Evolutionary conservation across 1,284 basidiomycete species (phyloP).

Genomic region (Microbotryum violaceum): DNA sequence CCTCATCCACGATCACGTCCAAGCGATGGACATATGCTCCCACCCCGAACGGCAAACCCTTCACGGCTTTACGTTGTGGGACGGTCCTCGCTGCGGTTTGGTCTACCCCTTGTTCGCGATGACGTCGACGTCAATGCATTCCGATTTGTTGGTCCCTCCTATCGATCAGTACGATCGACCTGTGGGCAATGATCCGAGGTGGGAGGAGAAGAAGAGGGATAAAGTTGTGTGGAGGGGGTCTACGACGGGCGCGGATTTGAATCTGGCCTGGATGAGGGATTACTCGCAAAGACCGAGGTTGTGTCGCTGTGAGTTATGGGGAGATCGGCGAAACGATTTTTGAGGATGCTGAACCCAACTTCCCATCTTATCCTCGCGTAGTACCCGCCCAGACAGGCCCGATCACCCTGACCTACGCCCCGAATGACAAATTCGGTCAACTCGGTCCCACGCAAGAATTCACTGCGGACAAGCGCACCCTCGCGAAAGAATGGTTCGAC

Average conservation of each 20-base stretch:
- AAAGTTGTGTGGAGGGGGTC: slow-evolving; percentile 42
- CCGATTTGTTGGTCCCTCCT: slow-evolving; percentile 35
- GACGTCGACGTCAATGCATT: slow-evolving; percentile 31
- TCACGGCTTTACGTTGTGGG: slow-evolving; percentile 31
- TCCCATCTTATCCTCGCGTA: neutral
- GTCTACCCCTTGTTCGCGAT: slow-evolving; percentile 35
- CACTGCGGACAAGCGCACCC: slow-evolving; percentile 5
- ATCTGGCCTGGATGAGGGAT: slow-evolving; percentile 14
- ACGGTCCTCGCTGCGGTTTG: slow-evolving; percentile 25
- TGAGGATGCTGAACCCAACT: neutral
- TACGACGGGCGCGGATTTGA: slow-evolving; percentile 41
- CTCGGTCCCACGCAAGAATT: slow-evolving; percentile 4
- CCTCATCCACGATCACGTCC: slow-evolving; percentile 28
- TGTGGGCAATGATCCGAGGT: slow-evolving; percentile 34
- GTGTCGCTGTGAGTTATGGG: slow-evolving; percentile 12
- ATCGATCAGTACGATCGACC: slow-evolving; percentile 34
- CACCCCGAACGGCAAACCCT: slow-evolving; percentile 28
- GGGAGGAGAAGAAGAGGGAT: slow-evolving; percentile 42
- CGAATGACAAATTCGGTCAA: neutral
- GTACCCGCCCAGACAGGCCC: slow-evolving; percentile 15
- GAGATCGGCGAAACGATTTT: neutral
- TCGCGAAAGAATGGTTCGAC: slow-evolving; percentile 20
- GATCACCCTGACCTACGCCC: slow-evolving; percentile 10
- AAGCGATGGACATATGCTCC: slow-evolving; percentile 26
- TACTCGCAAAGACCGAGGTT: slow-evolving; percentile 23